A percentile compares a stretch with the other conserved stretches of the same genome.
These are phyloP conservation scores for Penicillium roqueforti DNA, from an alignment of 495 filamentous ascomycete genomes.

Conservation along the genomic window DNA sequence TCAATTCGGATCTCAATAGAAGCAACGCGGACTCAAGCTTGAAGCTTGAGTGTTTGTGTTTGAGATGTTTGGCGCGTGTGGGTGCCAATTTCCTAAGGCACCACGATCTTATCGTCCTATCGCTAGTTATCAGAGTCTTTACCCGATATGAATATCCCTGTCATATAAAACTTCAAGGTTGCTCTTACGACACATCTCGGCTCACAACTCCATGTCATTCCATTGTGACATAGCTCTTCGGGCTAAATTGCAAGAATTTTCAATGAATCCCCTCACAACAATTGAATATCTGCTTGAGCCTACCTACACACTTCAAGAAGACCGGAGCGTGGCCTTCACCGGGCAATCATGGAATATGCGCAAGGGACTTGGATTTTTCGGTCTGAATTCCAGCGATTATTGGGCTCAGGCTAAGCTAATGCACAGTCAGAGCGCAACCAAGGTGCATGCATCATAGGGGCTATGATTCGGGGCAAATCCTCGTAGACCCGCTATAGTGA, in stretches of 20 bases:
- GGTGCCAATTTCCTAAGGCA: not conserved
- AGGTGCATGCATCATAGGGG: not conserved
- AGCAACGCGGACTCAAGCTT: conserved; percentile 1
- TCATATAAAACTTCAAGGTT: not conserved
- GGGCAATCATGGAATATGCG: not conserved
- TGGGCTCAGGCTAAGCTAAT: not conserved
- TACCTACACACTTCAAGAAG: not conserved
- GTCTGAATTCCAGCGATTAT: not conserved
- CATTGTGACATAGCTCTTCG: not conserved
- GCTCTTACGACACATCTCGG: not conserved
- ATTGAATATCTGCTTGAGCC: not conserved
- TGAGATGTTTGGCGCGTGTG: conserved; percentile 16
- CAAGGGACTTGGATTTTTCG: not conserved
- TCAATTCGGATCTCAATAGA: not conserved
- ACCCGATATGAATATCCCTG: not conserved
- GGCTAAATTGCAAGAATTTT: not conserved
- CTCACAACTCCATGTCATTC: not conserved
- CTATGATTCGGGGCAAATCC: not conserved
- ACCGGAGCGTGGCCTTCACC: not conserved
- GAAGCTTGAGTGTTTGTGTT: conserved; percentile 15
- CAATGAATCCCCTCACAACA: not conserved
- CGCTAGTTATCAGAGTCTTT: conserved; percentile 4
- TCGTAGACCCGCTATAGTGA: conserved; percentile 7
- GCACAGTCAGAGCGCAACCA: not conserved
- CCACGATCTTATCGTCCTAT: conserved; percentile 1